Evolutionary conservation across 768 basidiomycete species (phyloP), one percentile per base, ranked within the genome.

Genomic region (Mycena metata): DNA sequence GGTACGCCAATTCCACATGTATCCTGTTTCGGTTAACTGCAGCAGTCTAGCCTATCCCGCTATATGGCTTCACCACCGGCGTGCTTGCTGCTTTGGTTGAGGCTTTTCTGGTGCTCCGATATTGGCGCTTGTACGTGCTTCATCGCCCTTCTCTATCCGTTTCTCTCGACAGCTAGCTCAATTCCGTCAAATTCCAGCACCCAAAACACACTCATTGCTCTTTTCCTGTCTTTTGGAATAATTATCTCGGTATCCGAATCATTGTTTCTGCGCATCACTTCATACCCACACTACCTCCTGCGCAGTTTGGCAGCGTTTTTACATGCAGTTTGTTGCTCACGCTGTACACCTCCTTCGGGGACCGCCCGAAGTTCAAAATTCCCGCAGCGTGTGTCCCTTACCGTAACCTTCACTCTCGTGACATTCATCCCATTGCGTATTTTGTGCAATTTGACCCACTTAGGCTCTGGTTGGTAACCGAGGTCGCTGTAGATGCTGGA

Each of bases 301-400:
- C 46, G 46, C 46, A 47, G 46, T 47, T 47, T 47, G n/a, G 46
- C 21, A 47, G 46, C 46, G 46, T 47, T 7, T 47, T 30, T 30
- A 30, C 30, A 30, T 30, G 30, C 30, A 30, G 30, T 30, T 30
- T 30, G 30, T 47, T 47, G 46, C 46, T 47, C 46, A 47, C 46
- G 21, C 46, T 47, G 46, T 47, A 47, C 46, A 9, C 46, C 46
- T 47, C 35, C 17, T 21, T 56, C 55, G 41, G n/a, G 36, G 55
- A 56, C 15, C 55, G 55, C 23, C 12, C 11, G 12, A 56, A 56
- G 55, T 23, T 56, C 41, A 56, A 42, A 39, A 56, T 56, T 4
- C 55, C 55, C 5, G 55, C 55, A 56, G 19, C 55, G 55, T 56
- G 33, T 35, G 55, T 56, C 19, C 55, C 55, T 56, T 56, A 16